Conservation (phyloP, 2,329 filamentous ascomycete species). For the Fusarium subtropicale region DNA sequence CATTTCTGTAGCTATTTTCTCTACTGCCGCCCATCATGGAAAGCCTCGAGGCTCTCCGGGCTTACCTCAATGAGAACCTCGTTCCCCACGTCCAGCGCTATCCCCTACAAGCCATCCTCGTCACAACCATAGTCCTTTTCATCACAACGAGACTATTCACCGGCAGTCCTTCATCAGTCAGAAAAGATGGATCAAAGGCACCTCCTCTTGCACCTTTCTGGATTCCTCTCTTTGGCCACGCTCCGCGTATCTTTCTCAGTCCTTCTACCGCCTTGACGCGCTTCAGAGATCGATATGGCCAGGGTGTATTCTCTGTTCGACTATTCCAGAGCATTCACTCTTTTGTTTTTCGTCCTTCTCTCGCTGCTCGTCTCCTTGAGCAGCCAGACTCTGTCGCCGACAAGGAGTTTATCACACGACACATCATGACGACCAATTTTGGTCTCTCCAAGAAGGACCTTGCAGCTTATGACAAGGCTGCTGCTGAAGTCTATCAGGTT, state of each 20-base stretch:
- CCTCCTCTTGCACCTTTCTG: conserved; percentile 51
- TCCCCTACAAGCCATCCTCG: conserved; percentile 39
- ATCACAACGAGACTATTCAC: conserved; percentile 45
- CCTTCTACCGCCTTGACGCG: conserved; percentile 48
- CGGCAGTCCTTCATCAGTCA: conserved; percentile 54
- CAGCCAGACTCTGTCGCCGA: conserved; percentile 47
- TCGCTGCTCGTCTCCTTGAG: conserved; percentile 47
- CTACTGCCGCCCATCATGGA: conserved; percentile 26
- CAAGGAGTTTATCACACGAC: conserved; percentile 42
- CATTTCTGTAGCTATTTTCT: neutral
- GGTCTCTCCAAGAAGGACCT: conserved; percentile 48
- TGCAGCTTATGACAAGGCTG: conserved; percentile 49
- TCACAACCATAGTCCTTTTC: conserved; percentile 44
- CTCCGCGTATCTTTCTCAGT: conserved; percentile 49
- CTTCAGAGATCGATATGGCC: conserved; percentile 49
- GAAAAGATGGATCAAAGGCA: conserved; percentile 32
- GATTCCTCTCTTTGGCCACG: conserved; percentile 54
- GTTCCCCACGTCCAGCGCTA: conserved; percentile 42
- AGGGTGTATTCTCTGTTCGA: conserved; percentile 53
- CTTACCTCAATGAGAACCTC: conserved; percentile 33
- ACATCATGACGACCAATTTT: conserved; percentile 51
- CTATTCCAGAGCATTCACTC: conserved; percentile 51
- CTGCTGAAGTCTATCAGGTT: conserved; percentile 45
- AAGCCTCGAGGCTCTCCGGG: conserved; percentile 19
- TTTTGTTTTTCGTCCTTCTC: conserved; percentile 51